phyloP scores from a whole-genome alignment of 305 asterid species.

The Stenogyne calaminthoides region DNA sequence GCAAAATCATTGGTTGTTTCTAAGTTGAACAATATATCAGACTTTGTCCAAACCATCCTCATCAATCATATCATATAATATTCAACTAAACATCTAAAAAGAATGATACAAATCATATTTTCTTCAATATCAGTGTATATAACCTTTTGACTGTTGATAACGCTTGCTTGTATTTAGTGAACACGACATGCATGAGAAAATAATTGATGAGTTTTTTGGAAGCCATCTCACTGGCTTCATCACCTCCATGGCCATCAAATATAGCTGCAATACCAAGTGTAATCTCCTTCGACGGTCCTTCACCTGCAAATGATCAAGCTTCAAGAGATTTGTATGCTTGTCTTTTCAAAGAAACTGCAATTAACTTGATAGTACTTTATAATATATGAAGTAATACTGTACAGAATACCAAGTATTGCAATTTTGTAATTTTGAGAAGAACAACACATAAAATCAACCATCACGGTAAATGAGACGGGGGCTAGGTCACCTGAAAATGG shows the following conservation, averaged over 20 bases:
- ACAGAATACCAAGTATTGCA: too few species aligned
- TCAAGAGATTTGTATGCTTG: slow-evolving; percentile 18
- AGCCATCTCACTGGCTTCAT: slow-evolving; percentile 77
- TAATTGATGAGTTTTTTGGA: slow-evolving; percentile 55
- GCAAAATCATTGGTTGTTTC: background rate
- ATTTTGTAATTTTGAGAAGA: too few species aligned
- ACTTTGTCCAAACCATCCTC: background rate
- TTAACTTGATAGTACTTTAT: too few species aligned
- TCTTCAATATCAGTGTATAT: slow-evolving; percentile 1
- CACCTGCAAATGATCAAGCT: slow-evolving; percentile 39
- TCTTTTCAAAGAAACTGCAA: background rate
- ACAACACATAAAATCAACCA: background rate
- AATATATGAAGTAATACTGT: too few species aligned
- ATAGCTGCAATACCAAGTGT: slow-evolving; percentile 61
- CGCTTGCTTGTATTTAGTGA: slow-evolving; percentile 45
- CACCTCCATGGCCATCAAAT: slow-evolving; percentile 88
- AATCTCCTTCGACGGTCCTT: slow-evolving; percentile 38
- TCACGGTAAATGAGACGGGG: background rate
- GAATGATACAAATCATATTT: background rate
- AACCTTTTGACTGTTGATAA: slow-evolving; percentile 38
- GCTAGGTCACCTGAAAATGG: slow-evolving; percentile 49
- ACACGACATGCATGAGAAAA: slow-evolving; percentile 48
- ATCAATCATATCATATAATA: background rate
- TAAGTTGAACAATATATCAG: background rate
- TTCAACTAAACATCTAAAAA: slow-evolving; percentile 1